Evolutionary conservation across 805 yeast genomes (phyloP), one percentile per base, ranked within the genome.

Genomic region (Babjeviella inositovora): DNA sequence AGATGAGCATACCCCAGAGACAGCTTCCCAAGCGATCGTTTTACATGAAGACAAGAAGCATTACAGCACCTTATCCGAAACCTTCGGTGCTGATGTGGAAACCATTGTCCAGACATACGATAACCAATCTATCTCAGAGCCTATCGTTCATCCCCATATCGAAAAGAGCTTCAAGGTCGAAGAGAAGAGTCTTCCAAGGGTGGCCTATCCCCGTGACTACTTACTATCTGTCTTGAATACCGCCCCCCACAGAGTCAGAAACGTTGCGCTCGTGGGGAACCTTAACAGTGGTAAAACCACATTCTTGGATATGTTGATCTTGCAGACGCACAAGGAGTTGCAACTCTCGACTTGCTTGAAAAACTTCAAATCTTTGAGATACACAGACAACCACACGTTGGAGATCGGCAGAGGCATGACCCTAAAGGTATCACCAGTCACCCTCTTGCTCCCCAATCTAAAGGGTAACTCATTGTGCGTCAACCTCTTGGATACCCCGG

Each of bases 201-300:
- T 76, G 0, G 39, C 44, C 1, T 82, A 70, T 34, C 62, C 75
- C 6, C 58, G 77, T 25, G 64, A 67, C 4, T 87, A 72, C 33
- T 55, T 81, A 56, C 34, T 55, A 11, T 50, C 59, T 4, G 33
- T 66, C 22, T 38, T 69, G 33, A 26, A 47, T 5, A 30, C 34
- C 7, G 34, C 66, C 2, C 82, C 93, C 0, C 69, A 67, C 8
- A 69, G 74, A 32, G 57, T 73, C 6, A 58, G 93, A 22, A 85
- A 77, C 43, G 50, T 85, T 10, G 76, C 85, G 0, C 33, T 90
- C 2, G 67, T 72, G n/a, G 98, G 98, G 0, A 66, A 70, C 20
- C 41, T 77, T 2, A 79, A 80, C 34, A 70, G 81, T 5, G 99
- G 99, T 2, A 90, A 90, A 47, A 79, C 97, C 0, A 57, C 81